These are phyloP conservation scores for Reticulascus tulasneorum DNA, from an alignment of 2,329 filamentous ascomycete species.

Conservation along the genomic window DNA sequence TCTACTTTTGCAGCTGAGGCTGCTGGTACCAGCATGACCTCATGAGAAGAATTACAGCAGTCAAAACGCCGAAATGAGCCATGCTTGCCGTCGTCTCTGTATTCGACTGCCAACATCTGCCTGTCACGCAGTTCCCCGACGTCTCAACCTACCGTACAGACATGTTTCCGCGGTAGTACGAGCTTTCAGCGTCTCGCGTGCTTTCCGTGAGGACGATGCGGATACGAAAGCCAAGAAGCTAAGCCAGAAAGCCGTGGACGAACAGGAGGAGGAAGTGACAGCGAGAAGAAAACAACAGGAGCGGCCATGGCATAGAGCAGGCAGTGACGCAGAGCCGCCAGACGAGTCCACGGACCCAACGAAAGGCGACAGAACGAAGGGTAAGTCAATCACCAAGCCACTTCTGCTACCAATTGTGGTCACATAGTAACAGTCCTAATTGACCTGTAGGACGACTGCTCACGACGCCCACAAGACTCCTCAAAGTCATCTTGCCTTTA, in stretches of 20 bases:
- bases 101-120: conserved; percentile 12
- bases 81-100: conserved; percentile 15
- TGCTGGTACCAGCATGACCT: no score
- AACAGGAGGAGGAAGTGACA: conserved; percentile 31
- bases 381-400: conserved; percentile 14
- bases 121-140: conserved; percentile 6
- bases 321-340: conserved; percentile 42
- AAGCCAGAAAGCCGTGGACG: conserved; percentile 28
- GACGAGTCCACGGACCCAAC: conserved; percentile 22
- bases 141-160: conserved; percentile 11
- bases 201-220: background rate
- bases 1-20: no score
- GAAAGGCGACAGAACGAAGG: conserved; percentile 24
- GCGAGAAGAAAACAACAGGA: conserved; percentile 54
- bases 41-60: background rate
- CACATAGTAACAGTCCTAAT: background rate
- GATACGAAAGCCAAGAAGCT: conserved; percentile 24
- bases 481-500: conserved; percentile 77
- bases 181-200: conserved; percentile 2
- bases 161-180: background rate
- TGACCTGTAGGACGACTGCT: conserved; percentile 62
- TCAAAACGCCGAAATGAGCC: conserved; percentile 14
- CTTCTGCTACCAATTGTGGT: no score
- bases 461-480: conserved; percentile 73
- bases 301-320: conserved; percentile 64